Evolutionary conservation across 2,329 filamentous ascomycete species (phyloP), one percentile per base, ranked within the genome.

Genomic region (Cladorrhinum sp.): DNA sequence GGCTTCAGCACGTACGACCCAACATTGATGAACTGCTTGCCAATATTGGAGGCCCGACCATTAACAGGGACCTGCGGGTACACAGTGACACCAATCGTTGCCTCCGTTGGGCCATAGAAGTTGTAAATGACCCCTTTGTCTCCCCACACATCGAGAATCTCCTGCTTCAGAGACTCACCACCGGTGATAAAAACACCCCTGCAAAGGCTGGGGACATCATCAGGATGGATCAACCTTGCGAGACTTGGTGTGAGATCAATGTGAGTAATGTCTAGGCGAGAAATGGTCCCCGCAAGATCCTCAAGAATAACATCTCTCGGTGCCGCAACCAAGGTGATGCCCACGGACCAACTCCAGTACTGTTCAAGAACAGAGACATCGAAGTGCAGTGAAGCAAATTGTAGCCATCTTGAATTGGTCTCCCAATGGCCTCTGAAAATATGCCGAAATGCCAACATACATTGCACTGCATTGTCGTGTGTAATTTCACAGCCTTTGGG

Each of bases 381-480:
- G 63, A 97, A 97, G 73, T 96, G 94, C 60, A 96, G 91, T 0
- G 92, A 93, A 1, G 94, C 94, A 70, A 97, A 97, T 70, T 97
- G 94, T 0, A 97, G 79, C 88, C 92, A 97, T 61, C 89, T 85
- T 0, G 92, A 96, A 0, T 82, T 71, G 0, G 79, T 69, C 46
- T 89, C 82, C 90, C 92, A 96, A 68, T 91, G 89, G 0, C 82
- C 86, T 4, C 76, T 74, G 70, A 97, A 96, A 0, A 97, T 80
- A 28, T 86, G 79, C 68, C 91, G 87, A 72, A 97, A 97, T 0
- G 92, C 87, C 58, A 94, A 83, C 85, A 97, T 91, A 24, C 92
- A 91, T 72, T 97, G 93, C 0, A 96, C 89, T 0, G 90, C 86
- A 72, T 96, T 97, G 56, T 92, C 86, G 69, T 97, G 93, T 0